Percentiles rank a stretch among this genome's conserved stretches.
These are phyloP conservation scores for Ascochyta pisi DNA, from an alignment of 2,329 filamentous ascomycete genomes.

Conservation along the genomic window DNA sequence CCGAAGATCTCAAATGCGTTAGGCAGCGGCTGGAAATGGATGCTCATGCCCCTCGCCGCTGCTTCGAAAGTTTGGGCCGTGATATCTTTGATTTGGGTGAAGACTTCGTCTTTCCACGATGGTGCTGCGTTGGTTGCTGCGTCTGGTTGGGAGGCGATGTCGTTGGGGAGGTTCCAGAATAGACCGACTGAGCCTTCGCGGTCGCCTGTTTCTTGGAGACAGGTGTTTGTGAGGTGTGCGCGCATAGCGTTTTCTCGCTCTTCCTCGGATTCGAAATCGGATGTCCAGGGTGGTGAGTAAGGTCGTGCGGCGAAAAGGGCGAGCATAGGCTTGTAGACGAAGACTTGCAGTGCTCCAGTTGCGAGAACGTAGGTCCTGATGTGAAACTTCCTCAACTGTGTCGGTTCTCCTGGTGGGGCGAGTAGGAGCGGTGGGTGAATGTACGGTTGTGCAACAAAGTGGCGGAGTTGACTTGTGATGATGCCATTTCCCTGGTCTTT, in stretches of 20 bases:
- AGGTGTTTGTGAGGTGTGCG: constrained; percentile 92
- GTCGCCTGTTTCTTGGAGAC: constrained; percentile 71
- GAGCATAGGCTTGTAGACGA: constrained; percentile 90
- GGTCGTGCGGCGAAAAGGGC: constrained; percentile 83
- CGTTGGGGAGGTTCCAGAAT: constrained; percentile 73
- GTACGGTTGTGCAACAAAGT: constrained; percentile 96
- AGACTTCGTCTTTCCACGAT: constrained; percentile 68
- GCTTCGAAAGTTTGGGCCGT: constrained; percentile 86
- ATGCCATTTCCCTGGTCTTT: constrained; percentile 61
- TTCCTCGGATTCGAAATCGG: constrained; percentile 18
- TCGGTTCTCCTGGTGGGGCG: constrained; percentile 41
- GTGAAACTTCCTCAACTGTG: constrained; percentile 80
- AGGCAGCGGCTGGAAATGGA: constrained; percentile 89
- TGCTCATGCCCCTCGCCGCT: constrained; percentile 79
- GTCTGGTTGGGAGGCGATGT: constrained; percentile 26
- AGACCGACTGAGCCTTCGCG: constrained; percentile 71
- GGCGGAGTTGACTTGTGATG: constrained; percentile 87
- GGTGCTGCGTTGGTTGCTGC: constrained; percentile 3
- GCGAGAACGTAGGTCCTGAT: constrained; percentile 91
- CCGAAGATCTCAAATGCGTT: constrained; percentile 94
- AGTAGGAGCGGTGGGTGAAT: constrained; percentile 86
- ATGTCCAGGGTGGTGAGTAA: constrained; percentile 70
- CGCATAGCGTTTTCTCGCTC: constrained; percentile 60
- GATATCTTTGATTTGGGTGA: constrained; percentile 73
- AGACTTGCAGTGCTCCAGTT: constrained; percentile 77